phyloP scores from a whole-genome alignment of 768 basidiomycete species.

The Melanogaster broomeanus region DNA sequence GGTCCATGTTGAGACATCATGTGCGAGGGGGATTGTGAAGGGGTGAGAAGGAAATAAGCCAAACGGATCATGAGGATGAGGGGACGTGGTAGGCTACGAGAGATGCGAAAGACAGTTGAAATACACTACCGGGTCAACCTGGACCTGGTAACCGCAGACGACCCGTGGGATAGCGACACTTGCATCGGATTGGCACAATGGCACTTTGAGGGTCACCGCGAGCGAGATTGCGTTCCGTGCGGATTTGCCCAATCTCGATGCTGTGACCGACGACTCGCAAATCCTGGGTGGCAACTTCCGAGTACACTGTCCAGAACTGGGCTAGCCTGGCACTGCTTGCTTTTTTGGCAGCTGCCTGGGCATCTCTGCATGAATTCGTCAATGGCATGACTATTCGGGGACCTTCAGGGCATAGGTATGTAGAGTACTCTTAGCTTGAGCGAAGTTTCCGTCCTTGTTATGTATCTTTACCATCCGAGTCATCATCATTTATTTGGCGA shows the following conservation, averaged over 20 bases:
- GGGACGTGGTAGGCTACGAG: conserved; percentile 63
- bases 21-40: conserved; percentile 68
- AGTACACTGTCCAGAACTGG: conserved; percentile 78
- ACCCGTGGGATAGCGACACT: conserved; percentile 27
- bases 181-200: conserved; percentile 83
- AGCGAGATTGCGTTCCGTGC: conserved; percentile 77
- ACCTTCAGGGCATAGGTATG: conserved; percentile 55
- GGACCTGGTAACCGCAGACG: conserved; percentile 1
- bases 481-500: conserved; percentile 83
- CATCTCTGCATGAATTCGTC: conserved; percentile 60
- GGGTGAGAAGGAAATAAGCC: conserved; percentile 80
- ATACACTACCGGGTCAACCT: background rate
- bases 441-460: conserved; percentile 78
- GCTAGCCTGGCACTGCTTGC: conserved; percentile 64
- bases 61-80: conserved; percentile 75
- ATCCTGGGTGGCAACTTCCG: conserved; percentile 72
- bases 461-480: conserved; percentile 87
- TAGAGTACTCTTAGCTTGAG: conserved; percentile 59
- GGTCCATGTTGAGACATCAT: conserved; percentile 92
- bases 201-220: conserved; percentile 82
- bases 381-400: conserved; percentile 45
- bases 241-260: conserved; percentile 62
- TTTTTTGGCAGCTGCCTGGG: conserved; percentile 61
- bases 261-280: conserved; percentile 73
- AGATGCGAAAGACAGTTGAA: conserved; percentile 77